Conservation (phyloP, 495 filamentous ascomycete genomes). For the Penicillium crystallinum region DNA sequence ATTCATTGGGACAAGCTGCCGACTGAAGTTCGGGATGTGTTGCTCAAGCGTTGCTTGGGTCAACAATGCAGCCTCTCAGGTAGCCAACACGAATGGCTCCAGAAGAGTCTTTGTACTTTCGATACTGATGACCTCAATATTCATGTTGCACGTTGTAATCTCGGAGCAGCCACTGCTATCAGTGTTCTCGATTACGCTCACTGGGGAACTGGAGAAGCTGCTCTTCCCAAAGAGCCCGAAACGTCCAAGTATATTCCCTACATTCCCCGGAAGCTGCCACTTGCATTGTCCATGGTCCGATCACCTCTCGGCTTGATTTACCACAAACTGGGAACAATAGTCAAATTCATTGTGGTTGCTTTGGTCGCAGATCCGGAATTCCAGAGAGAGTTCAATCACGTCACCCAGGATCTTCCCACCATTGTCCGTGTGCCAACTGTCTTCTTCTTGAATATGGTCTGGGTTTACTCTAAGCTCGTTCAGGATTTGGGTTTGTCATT, state of each 20-base stretch:
- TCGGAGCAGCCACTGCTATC: constrained; percentile 35
- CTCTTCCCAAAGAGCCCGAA: constrained; percentile 25
- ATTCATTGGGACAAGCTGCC: constrained; percentile 41
- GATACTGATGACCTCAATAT: constrained; percentile 30
- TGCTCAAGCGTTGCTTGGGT: constrained; percentile 38
- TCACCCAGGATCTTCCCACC: constrained; percentile 28
- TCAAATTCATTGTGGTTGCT: constrained; percentile 53
- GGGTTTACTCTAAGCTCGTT: constrained; percentile 42
- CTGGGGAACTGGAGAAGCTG: constrained; percentile 30
- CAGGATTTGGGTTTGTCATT: constrained; percentile 40
- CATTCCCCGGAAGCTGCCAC: constrained; percentile 23
- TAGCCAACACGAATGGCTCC: constrained; percentile 30
- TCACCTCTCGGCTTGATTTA: constrained; percentile 30
- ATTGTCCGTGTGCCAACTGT: constrained; percentile 36
- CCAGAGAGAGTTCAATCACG: constrained; percentile 52
- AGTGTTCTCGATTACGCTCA: constrained; percentile 38
- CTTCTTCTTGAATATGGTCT: constrained; percentile 41
- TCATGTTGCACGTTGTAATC: constrained; percentile 40
- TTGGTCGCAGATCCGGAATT: constrained; percentile 54
- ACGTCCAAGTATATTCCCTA: constrained; percentile 31
- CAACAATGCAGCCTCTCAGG: constrained; percentile 23
- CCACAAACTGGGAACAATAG: constrained; percentile 33
- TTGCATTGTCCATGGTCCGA: constrained; percentile 22
- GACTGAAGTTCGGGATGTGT: constrained; percentile 26
- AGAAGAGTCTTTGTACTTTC: constrained; percentile 32